These are phyloP conservation scores for Erythrobasidium yunnanense DNA, from an alignment of 768 basidiomycete species.

Conservation along the genomic window DNA sequence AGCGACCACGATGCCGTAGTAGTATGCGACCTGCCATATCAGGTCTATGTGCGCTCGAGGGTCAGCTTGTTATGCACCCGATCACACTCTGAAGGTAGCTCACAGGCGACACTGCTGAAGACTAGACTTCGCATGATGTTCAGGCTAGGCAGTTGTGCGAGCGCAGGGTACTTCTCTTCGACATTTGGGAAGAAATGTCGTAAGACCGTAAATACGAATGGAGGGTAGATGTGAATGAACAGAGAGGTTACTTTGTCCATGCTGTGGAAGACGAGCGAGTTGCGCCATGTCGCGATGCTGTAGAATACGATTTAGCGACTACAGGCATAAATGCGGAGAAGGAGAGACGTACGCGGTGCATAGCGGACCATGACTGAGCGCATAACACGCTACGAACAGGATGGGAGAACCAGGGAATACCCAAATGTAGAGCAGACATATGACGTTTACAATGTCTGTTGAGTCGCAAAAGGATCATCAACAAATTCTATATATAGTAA, in stretches of 20 bases:
- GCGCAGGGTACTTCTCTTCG: slow-evolving; percentile 71
- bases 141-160: slow-evolving; percentile 58
- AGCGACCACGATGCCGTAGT: slow-evolving; percentile 88
- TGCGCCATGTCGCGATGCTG: slow-evolving; percentile 96
- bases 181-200: slow-evolving; percentile 83
- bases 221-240: slow-evolving; percentile 88
- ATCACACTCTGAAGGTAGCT: too few relatives aligned
- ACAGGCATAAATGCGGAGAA: slow-evolving; percentile 47
- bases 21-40: slow-evolving; percentile 85
- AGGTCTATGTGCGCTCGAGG: slow-evolving; percentile 61
- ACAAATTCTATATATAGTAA: background rate
- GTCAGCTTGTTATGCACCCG: too few relatives aligned
- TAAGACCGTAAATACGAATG: slow-evolving; percentile 81
- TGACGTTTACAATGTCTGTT: slow-evolving; percentile 77
- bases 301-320: slow-evolving; percentile 61
- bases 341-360: background rate
- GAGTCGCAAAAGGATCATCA: slow-evolving; percentile 38
- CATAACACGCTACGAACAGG: slow-evolving; percentile 84
- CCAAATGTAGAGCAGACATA: slow-evolving; percentile 89
- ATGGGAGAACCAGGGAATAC: slow-evolving; percentile 62
- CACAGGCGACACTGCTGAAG: slow-evolving; percentile 72
- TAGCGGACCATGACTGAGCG: slow-evolving; percentile 59
- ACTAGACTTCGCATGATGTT: slow-evolving; percentile 61
- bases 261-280: slow-evolving; percentile 95
- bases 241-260: slow-evolving; percentile 83